phyloP scores from a whole-genome alignment of 1,284 basidiomycete species.

The Ceratobasidium sp. region DNA sequence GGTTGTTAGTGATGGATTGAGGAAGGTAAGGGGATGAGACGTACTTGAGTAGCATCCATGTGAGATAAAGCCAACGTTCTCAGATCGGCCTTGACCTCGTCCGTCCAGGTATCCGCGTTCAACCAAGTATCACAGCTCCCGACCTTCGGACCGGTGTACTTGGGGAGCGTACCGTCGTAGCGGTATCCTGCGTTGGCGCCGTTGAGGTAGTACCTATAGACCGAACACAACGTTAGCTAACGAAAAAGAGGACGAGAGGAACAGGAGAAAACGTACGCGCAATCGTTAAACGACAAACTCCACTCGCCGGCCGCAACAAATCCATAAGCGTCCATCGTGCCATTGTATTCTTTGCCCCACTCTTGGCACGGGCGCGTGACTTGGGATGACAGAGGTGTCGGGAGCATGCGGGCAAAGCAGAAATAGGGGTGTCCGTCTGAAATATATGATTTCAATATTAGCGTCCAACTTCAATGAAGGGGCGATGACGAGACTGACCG shows the following conservation, averaged over 20 bases:
- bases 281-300: conserved; percentile 86
- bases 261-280: conserved; percentile 61
- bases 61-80: conserved; percentile 78
- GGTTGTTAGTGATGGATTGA: not conserved
- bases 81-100: conserved; percentile 72
- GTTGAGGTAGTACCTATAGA: conserved; percentile 64
- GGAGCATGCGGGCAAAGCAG: conserved; percentile 71
- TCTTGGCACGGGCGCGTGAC: conserved; percentile 71
- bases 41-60: conserved; percentile 62
- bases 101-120: conserved; percentile 76
- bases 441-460: not conserved
- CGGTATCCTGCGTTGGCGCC: conserved; percentile 63
- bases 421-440: conserved; percentile 81
- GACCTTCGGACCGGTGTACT: conserved; percentile 50
- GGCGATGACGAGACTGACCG: conserved; percentile 55
- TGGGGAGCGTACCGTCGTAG: conserved; percentile 60
- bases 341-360: conserved; percentile 72
- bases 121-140: conserved; percentile 72
- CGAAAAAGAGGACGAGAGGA: not conserved
- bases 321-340: conserved; percentile 72
- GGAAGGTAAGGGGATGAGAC: conserved; percentile 30
- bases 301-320: conserved; percentile 86
- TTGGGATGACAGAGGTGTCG: conserved; percentile 58
- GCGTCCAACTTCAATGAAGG: no score
- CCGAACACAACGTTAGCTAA: conserved; percentile 50